Evolutionary conservation across 169 alveolate species (phyloP).

Genomic region (Plasmodium chabaudi): DNA sequence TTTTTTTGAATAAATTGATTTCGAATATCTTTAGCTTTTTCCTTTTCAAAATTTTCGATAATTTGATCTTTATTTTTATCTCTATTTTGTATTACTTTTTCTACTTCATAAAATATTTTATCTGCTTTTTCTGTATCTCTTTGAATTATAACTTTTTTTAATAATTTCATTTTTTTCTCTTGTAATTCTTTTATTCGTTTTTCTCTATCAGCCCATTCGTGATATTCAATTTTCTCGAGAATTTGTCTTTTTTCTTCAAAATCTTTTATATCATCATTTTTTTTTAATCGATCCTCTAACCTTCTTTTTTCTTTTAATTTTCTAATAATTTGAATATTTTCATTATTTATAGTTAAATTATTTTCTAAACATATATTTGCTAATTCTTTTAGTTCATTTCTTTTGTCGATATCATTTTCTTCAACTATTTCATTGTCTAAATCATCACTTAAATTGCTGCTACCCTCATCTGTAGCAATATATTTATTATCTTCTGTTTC

Average conservation of each 20-base stretch:
- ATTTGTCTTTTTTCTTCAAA: constrained; percentile 70
- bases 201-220: constrained; percentile 78
- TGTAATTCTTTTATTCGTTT: constrained; percentile 76
- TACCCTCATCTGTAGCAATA: constrained; percentile 2
- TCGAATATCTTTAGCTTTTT: constrained; percentile 75
- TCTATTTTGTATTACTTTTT: constrained; percentile 63
- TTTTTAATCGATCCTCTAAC: constrained; percentile 57
- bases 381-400: constrained; percentile 63
- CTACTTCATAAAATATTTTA: constrained; percentile 75
- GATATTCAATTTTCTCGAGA: constrained; percentile 66
- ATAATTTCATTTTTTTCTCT: constrained; percentile 75
- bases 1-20: constrained; percentile 54
- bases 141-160: constrained; percentile 55
- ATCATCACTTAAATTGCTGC: neutral
- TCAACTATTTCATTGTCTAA: neutral
- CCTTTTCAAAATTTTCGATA: constrained; percentile 74
- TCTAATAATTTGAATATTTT: constrained; percentile 71
- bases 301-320: constrained; percentile 72
- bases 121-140: constrained; percentile 66
- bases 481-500: no score
- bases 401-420: constrained; percentile 32
- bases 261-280: constrained; percentile 73
- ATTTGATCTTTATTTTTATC: constrained; percentile 74
- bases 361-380: constrained; percentile 73
- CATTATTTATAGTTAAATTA: constrained; percentile 48